Percentiles rank a stretch among this genome's conserved stretches.
phyloP scores from a whole-genome alignment of 2,329 filamentous ascomycete genomes.

The Fusarium veterinarium region DNA sequence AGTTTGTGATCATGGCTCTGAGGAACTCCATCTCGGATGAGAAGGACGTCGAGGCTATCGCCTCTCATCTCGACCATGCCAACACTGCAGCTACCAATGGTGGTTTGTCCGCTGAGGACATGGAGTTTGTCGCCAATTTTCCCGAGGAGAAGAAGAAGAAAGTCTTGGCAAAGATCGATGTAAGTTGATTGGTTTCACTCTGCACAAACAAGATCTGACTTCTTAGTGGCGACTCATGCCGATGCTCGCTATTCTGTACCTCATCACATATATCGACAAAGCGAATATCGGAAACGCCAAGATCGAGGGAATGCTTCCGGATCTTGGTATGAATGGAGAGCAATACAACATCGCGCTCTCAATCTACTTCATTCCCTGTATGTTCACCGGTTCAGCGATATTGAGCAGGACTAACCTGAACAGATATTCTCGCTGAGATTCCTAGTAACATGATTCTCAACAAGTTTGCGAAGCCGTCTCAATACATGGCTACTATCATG shows the following conservation, averaged over 20 bases:
- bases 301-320: conserved; percentile 28
- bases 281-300: conserved; percentile 36
- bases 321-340: conserved; percentile 26
- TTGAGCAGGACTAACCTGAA: fast-evolving
- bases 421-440: conserved; percentile 28
- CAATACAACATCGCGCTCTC: conserved; percentile 33
- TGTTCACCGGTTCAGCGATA: fast-evolving
- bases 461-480: conserved; percentile 30
- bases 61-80: conserved; percentile 18
- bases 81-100: background rate
- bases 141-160: conserved; percentile 38
- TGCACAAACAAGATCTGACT: background rate
- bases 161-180: conserved; percentile 35
- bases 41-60: conserved; percentile 34
- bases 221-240: conserved; percentile 29
- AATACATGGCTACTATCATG: conserved; percentile 31
- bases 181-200: background rate
- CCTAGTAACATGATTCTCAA: conserved; percentile 36
- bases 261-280: conserved; percentile 31
- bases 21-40: conserved; percentile 19
- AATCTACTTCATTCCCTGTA: conserved; percentile 34
- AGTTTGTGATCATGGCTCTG: conserved; percentile 8
- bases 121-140: conserved; percentile 37
- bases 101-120: conserved; percentile 24
- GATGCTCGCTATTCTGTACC: conserved; percentile 27